Conservation (phyloP, 371 early-diverging fungal genomes). For the Dinochytrium kinnereticum region DNA sequence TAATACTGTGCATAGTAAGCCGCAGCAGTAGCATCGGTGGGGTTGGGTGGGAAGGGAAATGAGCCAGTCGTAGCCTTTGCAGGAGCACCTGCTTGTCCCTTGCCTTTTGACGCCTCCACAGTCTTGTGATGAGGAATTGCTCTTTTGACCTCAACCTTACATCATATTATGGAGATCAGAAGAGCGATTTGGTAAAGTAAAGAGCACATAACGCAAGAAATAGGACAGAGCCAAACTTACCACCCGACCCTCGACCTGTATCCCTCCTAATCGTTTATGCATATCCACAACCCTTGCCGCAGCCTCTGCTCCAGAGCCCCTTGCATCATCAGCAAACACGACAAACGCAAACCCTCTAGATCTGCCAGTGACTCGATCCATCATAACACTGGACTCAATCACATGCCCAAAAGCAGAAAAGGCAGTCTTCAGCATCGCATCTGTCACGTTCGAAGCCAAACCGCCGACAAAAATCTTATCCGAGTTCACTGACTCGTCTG, state of each 20-base stretch:
- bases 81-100: neutral
- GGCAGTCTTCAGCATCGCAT: conserved; percentile 63
- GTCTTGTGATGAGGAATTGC: conserved; percentile 1
- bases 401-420: conserved; percentile 66
- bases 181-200: neutral
- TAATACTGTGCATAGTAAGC: neutral
- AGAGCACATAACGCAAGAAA: neutral
- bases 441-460: conserved; percentile 54
- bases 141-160: conserved; percentile 7
- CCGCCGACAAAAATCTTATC: conserved; percentile 94
- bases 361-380: conserved; percentile 77
- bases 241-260: neutral
- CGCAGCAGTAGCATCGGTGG: neutral
- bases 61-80: neutral
- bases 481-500: neutral
- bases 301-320: neutral
- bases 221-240: neutral
- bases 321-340: conserved; percentile 64
- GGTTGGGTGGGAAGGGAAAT: neutral
- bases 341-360: conserved; percentile 80
- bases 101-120: neutral
- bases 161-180: neutral
- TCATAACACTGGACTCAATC: conserved; percentile 81
- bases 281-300: neutral
- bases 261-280: neutral